phyloP scores from a whole-genome alignment of 2,329 filamentous ascomycete species.

The Waltergamsia citrina region DNA sequence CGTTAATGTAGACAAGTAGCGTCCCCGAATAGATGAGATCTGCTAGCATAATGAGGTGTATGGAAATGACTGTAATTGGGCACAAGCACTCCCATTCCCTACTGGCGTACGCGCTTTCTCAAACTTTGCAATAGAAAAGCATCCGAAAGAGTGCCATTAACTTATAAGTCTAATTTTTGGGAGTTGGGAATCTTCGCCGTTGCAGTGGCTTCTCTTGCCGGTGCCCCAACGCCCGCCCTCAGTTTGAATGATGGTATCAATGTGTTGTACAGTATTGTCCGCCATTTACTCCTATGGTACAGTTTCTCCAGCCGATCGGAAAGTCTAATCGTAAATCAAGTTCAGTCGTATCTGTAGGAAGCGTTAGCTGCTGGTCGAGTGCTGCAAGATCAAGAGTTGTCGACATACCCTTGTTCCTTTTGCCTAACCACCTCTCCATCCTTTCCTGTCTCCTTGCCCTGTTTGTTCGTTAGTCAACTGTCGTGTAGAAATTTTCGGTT shows the following conservation, averaged over 20 bases:
- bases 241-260: slow-evolving; percentile 4
- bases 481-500: not conserved
- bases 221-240: too few relatives aligned
- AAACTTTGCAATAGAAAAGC: too few relatives aligned
- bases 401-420: slow-evolving; percentile 66
- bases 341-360: not conserved
- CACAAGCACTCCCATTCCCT: too few relatives aligned
- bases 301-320: not conserved
- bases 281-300: slow-evolving; percentile 1
- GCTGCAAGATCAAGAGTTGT: not conserved
- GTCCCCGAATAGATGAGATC: too few relatives aligned
- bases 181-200: too few relatives aligned
- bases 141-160: too few relatives aligned
- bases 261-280: slow-evolving; percentile 2
- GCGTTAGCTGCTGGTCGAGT: slow-evolving; percentile 2
- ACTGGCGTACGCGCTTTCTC: too few relatives aligned
- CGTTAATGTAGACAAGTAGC: too few relatives aligned
- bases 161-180: too few relatives aligned
- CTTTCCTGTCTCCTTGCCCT: slow-evolving; percentile 64
- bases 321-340: not conserved
- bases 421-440: slow-evolving; percentile 61
- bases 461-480: slow-evolving; percentile 5
- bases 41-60: too few relatives aligned
- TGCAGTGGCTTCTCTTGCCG: too few relatives aligned
- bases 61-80: too few relatives aligned